phyloP scores from a whole-genome alignment of 2,329 filamentous ascomycete species.

The Stagonosporopsis tanaceti region DNA sequence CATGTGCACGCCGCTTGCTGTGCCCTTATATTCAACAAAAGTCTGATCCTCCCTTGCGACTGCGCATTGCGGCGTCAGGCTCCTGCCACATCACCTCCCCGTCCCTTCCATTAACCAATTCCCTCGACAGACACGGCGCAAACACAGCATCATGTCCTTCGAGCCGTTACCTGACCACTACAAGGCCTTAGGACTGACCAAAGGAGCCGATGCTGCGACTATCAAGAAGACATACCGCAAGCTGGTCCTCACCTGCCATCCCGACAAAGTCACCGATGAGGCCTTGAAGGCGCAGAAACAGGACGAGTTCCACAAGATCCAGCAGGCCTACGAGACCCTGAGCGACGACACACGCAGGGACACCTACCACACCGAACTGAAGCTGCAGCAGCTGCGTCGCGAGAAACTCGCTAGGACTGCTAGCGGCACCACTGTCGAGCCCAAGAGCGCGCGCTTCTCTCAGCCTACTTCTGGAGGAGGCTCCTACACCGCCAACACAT shows the following conservation, averaged over 20 bases:
- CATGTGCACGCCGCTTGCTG: constrained; percentile 22
- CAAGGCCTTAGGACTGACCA: constrained; percentile 74
- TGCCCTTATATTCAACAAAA: constrained; percentile 24
- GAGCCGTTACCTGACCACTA: constrained; percentile 76
- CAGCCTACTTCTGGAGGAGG: constrained; percentile 30
- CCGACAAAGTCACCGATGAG: constrained; percentile 87
- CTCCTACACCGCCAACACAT: constrained; percentile 26
- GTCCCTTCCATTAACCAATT: neutral
- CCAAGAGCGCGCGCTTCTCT: constrained; percentile 45
- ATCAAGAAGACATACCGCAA: constrained; percentile 86
- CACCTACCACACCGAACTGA: constrained; percentile 80
- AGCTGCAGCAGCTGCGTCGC: constrained; percentile 69
- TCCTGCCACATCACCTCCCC: constrained; percentile 1
- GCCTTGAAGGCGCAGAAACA: constrained; percentile 78
- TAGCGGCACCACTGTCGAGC: constrained; percentile 34
- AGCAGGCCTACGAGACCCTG: constrained; percentile 91
- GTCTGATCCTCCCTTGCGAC: constrained; percentile 6
- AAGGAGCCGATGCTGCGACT: constrained; percentile 72
- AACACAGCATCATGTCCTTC: constrained; percentile 47
- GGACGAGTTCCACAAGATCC: constrained; percentile 89
- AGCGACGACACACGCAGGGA: constrained; percentile 75
- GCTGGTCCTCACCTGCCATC: constrained; percentile 86
- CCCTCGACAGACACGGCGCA: constrained; percentile 7
- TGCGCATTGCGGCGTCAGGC: constrained; percentile 16
- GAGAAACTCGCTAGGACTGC: constrained; percentile 57